Evolutionary conservation across 768 basidiomycete species (phyloP).

Genomic region (Lactarius sanguifluus): DNA sequence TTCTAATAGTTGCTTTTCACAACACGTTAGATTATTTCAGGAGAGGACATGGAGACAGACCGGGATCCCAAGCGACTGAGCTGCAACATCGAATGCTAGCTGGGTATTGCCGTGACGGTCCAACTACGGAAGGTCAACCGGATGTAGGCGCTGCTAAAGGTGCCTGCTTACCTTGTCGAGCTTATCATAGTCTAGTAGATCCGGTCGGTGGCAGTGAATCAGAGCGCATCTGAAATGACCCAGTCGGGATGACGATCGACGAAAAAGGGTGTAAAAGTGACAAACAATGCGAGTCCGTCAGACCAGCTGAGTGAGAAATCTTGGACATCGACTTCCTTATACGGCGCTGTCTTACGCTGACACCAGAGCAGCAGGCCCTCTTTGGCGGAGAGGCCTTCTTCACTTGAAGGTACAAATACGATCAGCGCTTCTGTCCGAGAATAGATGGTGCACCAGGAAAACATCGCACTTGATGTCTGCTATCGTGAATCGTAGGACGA

Average conservation of each 20-base stretch:
- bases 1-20: constrained; percentile 82
- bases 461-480: constrained; percentile 88
- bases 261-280: constrained; percentile 30
- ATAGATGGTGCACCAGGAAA: neutral
- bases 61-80: constrained; percentile 86
- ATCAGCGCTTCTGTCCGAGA: neutral
- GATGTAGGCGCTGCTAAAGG: neutral
- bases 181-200: constrained; percentile 85
- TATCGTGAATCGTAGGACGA: constrained; percentile 96
- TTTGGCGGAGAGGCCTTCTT: constrained; percentile 98
- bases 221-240: constrained; percentile 77
- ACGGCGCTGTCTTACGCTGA: constrained; percentile 91
- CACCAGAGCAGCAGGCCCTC: constrained; percentile 98
- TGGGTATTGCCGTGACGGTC: constrained; percentile 82
- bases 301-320: constrained; percentile 94
- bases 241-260: constrained; percentile 18
- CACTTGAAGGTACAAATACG: constrained; percentile 47
- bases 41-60: constrained; percentile 41
- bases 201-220: constrained; percentile 96
- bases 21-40: constrained; percentile 3
- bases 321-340: constrained; percentile 89
- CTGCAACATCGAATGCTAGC: constrained; percentile 85
- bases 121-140: constrained; percentile 42
- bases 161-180: constrained; percentile 67
- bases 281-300: constrained; percentile 92